These are phyloP conservation scores for Hibiscus mutabilis DNA, from an alignment of 345 rosid species.

Conservation along the genomic window DNA sequence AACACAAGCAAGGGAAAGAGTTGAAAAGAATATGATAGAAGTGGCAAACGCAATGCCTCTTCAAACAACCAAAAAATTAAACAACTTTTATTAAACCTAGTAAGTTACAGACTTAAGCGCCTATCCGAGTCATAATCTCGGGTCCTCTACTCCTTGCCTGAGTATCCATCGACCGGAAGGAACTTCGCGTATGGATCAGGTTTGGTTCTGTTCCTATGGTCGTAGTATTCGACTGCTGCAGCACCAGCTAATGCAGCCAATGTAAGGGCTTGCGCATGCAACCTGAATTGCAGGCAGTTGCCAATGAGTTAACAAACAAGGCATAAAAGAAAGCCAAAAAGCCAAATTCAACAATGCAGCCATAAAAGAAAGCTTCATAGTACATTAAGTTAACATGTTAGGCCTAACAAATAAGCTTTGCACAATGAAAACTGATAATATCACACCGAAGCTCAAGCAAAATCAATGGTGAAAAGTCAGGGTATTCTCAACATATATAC, in stretches of 20 bases:
- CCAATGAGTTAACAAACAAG: not conserved
- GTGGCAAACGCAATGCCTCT: not conserved
- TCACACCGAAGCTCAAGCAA: not conserved
- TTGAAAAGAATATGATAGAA: not conserved
- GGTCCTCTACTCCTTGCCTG: constrained; percentile 36
- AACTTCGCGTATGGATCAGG: constrained; percentile 43
- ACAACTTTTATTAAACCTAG: not conserved
- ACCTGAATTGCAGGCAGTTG: constrained; percentile 31
- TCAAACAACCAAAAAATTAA: not conserved
- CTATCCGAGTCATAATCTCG: not conserved
- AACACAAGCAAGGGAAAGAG: not conserved
- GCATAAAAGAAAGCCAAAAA: not conserved
- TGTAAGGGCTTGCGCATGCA: constrained; percentile 89
- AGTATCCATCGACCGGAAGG: constrained; percentile 34
- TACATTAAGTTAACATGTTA: not conserved
- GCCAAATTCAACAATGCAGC: not conserved
- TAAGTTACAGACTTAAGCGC: not conserved
- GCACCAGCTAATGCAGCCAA: constrained; percentile 92
- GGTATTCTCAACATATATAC: not conserved
- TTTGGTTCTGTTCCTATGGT: constrained; percentile 50
- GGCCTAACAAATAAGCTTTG: not conserved
- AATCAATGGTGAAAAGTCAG: not conserved
- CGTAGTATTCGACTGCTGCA: constrained; percentile 78
- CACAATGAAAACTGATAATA: not conserved
- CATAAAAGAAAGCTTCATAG: not conserved